A percentile compares a stretch with the other conserved stretches of the same genome.
Conservation (phyloP, 805 yeast species). For the Candida maris region DNA sequence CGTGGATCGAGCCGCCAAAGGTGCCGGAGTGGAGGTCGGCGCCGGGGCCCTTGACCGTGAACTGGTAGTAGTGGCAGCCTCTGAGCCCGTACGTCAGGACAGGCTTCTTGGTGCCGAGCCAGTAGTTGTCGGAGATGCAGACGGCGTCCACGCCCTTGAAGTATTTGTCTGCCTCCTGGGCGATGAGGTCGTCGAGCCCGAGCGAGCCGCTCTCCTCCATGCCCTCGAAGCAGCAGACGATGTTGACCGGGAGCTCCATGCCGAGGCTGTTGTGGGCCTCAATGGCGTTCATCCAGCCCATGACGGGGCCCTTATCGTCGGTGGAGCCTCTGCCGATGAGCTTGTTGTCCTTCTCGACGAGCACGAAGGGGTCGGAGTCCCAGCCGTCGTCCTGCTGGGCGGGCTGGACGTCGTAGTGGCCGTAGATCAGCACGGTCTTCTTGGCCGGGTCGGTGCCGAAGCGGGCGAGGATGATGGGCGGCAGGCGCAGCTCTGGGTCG, state of each 20-base stretch:
- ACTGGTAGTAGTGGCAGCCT: conserved; percentile 92
- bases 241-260: conserved; percentile 87
- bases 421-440: conserved; percentile 88
- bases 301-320: conserved; percentile 97
- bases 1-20: conserved; percentile 96
- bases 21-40: conserved; percentile 98
- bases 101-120: conserved; percentile 97
- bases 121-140: conserved; percentile 94
- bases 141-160: conserved; percentile 91
- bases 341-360: conserved; percentile 65
- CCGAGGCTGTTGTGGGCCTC: conserved; percentile 87
- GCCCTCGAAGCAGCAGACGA: conserved; percentile 93
- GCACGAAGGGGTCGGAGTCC: conserved; percentile 84
- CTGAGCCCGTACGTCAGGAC: conserved; percentile 96
- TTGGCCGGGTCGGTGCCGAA: conserved; percentile 77
- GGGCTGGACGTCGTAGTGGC: conserved; percentile 99
- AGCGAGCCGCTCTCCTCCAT: conserved; percentile 98
- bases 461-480: conserved; percentile 92
- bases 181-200: conserved; percentile 83
- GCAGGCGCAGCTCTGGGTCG: conserved; percentile 64
- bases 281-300: conserved; percentile 92
- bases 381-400: conserved; percentile 92
- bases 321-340: conserved; percentile 92
- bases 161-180: conserved; percentile 70
- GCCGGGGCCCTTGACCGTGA: conserved; percentile 81